Percentiles rank a stretch among this genome's conserved stretches.
Conservation (phyloP, 345 rosid species). For the Syzygium oleosum region DNA sequence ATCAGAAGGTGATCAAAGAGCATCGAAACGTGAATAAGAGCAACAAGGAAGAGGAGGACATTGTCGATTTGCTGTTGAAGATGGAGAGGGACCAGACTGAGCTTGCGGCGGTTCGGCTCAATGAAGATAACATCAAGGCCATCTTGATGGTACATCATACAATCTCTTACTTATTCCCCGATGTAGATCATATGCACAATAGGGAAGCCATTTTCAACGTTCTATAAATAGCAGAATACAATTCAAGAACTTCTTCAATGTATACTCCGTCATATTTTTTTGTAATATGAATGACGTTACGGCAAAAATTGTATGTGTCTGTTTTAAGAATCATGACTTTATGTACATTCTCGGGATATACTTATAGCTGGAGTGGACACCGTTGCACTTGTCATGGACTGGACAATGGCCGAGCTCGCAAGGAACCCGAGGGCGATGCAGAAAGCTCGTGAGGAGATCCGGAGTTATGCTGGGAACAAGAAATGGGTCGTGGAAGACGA, state of each 20-base stretch:
- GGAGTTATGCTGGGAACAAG: constrained; percentile 13
- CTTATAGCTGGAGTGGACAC: constrained; percentile 26
- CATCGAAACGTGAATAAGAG: background rate
- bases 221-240: background rate
- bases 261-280: background rate
- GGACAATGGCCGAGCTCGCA: constrained; percentile 43
- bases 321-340: background rate
- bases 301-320: background rate
- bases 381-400: constrained; percentile 6
- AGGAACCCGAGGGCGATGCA: constrained; percentile 30
- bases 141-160: background rate
- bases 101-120: background rate
- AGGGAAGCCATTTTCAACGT: background rate
- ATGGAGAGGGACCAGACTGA: background rate
- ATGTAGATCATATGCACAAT: background rate
- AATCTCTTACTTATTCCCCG: background rate
- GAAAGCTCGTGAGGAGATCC: constrained; percentile 31
- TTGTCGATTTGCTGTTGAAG: constrained; percentile 13
- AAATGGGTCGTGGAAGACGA: constrained; percentile 22
- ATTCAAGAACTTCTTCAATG: background rate
- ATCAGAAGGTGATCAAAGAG: background rate
- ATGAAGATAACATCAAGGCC: constrained; percentile 7
- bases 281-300: background rate
- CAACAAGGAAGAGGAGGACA: constrained; percentile 4
- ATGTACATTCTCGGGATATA: constrained; percentile 15